Base-by-base conservation (phyloP, 192 early-diverging fungal genomes). In the Coemansia aciculifera region DNA sequence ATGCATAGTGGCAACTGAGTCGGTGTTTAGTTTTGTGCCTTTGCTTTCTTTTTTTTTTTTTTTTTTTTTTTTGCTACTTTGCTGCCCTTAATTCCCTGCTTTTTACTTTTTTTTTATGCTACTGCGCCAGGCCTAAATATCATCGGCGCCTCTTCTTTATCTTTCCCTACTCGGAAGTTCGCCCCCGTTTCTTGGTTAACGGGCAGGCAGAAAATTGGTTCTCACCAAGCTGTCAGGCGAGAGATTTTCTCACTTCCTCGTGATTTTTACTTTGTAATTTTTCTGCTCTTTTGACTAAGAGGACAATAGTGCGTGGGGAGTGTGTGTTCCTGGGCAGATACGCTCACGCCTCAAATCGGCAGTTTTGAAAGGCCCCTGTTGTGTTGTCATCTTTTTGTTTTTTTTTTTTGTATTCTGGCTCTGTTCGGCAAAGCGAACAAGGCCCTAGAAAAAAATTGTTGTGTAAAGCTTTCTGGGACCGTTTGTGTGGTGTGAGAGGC, bases 401-500 rank as follows among this genome's bases (percentile, higher is more conserved):
- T 21, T 21, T 6, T 24, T 51, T 21, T 21, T 51, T 51, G 0
- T 27, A 29, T 52, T 54, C n/a, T 48, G n/a, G 6, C 46, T 48
- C 42, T 44, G 19, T 44, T 44, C 17, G 42, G 42, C 15, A 44
- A 44, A 19, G 46, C 40, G 15, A 42, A 42, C 40, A 42, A 42
- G 13, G 40, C 12, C 11, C 40, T 15, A 9, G 21, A 11, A 48
- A 48, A 48, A 19, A 21, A n/a, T n/a, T 10, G 46, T 19, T 36
- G 43, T 19, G 43, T 13, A 44, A 13, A 44, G 17, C 17, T 44
- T 44, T 17, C n/a, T 17, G 43, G 19, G 46, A 48, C 46, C 46
- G 46, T 48, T 48, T 48, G 46, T 48, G 46, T 21, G n/a, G 46
- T 48, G 46, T 21, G 46, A 48, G 46, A 48, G 46, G n/a, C 46